Evolutionary conservation across 441 rosid genomes (phyloP), one percentile per base, ranked within the genome.

Genomic region (Viola pubescens): DNA sequence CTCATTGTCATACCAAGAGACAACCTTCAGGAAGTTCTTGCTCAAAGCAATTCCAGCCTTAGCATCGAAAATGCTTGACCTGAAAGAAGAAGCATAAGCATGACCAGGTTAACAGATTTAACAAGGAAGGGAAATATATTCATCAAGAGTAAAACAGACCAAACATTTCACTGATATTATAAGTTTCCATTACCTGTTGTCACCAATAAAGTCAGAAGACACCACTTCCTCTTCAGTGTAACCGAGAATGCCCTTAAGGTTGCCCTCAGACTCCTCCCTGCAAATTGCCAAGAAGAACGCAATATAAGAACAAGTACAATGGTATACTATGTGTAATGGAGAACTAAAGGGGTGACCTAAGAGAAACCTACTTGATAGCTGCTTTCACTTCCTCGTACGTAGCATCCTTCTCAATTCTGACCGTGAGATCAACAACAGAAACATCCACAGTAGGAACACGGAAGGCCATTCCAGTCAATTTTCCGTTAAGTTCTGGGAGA

Each of bases 391-490:
- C 83, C 4, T 75, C 89, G 52, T 86, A 88, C 50, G 87, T 68
- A 37, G 94, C 84, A 53, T 60, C 38, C 77, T 84, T 86, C 79
- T 77, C 79, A 52, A 86, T 85, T 70, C 84, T 80, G 14, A 84
- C 96, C 6, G 91, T 88, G 51, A 88, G 91, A 57, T 86, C 94
- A 53, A 88, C 96, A 60, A 88, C 96, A 10, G 94, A 86, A 3
- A 88, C 94, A 67, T 88, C 96, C 6, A 81, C 91, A 0, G 89
- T 88, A 3, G 94, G 96, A 14, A 88, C 96, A 14, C 96, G 88
- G 91, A 88, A 86, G 39, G 96, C 9, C 96, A 88, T 88, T 71
- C 96, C 96, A 3, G 96, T 84, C 73, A 88, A 64, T 65, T 86
- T 88, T 16, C 96, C 94, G 37, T 81, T 84, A 4, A 88, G 87